Evolutionary conservation across 1,284 basidiomycete species (phyloP), one percentile per base, ranked within the genome.

Genomic region (Fomes fomentarius): DNA sequence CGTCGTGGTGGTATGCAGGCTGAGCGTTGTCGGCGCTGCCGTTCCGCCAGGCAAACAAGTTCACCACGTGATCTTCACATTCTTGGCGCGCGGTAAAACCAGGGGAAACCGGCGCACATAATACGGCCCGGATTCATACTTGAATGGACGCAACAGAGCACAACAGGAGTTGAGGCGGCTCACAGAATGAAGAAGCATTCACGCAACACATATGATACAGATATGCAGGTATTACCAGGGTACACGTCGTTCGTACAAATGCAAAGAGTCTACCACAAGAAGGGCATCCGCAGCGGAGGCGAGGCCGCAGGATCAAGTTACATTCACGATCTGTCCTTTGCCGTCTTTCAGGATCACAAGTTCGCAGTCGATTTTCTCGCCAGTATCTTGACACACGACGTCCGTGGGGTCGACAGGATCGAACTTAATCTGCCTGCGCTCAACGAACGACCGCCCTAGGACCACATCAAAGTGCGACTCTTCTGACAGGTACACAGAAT

Each of bases 401-500:
- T 90, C 89, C 12, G 96, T 98, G 51, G 89, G 89, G 71, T 99
- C 96, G 34, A 89, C 76, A 0, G 87, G 77, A 66, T 91, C 91
- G 22, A 84, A 86, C 70, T 87, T 87, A 62, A 99, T 85, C 63
- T 90, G 88, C 64, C 96, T 82, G 67, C 86, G 87, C 74, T 99
- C 97, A 72, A 96, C 90, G 77, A 98, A 99, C 28, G 91, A 89
- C 38, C 96, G 82, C 3, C 96, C 96, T 2, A 99, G 81, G 19
- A 98, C 92, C 45, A 98, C 93, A 64, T 98, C 96, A 74, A 99
- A 99, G 71, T 98, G 96, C 21, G 89, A 88, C 71, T 98, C 96
- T 70, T 99, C 96, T 9, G 91, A 91, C 30, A 98, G 77, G 74
- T 92, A 92, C 1, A 93, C 89, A 0, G 80, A 62, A 47, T 77